Evolutionary conservation across 768 basidiomycete genomes (phyloP), one percentile per base, ranked within the genome.

Genomic region (Baorangia bicolor): DNA sequence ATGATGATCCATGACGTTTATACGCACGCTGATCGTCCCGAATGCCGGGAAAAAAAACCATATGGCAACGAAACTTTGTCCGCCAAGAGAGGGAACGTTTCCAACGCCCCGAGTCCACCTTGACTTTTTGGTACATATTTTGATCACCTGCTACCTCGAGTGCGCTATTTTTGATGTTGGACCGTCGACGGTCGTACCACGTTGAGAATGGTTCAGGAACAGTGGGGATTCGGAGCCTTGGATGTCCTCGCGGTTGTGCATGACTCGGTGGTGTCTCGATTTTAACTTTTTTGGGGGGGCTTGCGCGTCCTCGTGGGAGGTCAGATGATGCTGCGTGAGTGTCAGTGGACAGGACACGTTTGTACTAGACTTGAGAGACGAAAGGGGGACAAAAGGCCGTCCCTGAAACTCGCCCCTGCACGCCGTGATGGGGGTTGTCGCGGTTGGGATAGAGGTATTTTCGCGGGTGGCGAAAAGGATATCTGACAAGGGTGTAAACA

Each of bases 401-500:
- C 34, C 57, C 62, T 64, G 61, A 55, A 35, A 49, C 54, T 49
- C 27, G n/a, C 35, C 28, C 28, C 21, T 31, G 44, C 49, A 48
- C n/a, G 45, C 38, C 51, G 33, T 64, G 58, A 61, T 61, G 63
- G 48, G 53, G 31, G 30, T 31, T 31, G 37, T 31, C 25, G 37
- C 43, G 28, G 34, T 28, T 44, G 49, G 18, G 30, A 45, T 38
- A n/a, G 34, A 51, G 47, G 39, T 45, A 45, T 8, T 13, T 20
- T 38, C 20, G 16, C 10, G 20, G 20, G 25, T 37, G 25, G 31
- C 37, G 27, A 23, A 25, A 39, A 30, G 34, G 53, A 56, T 47
- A 30, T 46, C 54, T 56, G 13, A 28, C 52, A 28, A 18, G 16
- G 30, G 49, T 12, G 38, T 16, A 8, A 40, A 28, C 7, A 14